These are phyloP conservation scores for Ilyonectria robusta DNA, from an alignment of 2,329 filamentous ascomycete genomes.

Conservation along the genomic window DNA sequence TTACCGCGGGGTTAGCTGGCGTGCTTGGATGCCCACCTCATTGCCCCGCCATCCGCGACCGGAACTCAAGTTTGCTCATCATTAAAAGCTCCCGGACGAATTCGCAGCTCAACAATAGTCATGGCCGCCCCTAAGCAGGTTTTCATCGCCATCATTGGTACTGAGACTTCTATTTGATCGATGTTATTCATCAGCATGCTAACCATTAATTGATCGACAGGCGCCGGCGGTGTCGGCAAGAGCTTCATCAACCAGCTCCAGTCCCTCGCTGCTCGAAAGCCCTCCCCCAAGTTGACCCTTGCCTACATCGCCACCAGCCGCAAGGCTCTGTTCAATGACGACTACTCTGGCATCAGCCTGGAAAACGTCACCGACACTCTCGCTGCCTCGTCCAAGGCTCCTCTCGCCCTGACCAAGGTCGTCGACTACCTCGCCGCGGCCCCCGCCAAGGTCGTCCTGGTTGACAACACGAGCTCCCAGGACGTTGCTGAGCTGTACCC, in stretches of 20 bases:
- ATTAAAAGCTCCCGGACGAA: constrained; percentile 40
- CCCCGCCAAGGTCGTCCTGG: constrained; percentile 83
- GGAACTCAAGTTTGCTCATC: constrained; percentile 49
- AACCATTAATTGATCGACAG: constrained; percentile 61
- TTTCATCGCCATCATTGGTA: constrained; percentile 68
- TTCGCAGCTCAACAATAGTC: constrained; percentile 37
- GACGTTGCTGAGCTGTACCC: constrained; percentile 89
- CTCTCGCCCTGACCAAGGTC: constrained; percentile 78
- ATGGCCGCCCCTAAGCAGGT: constrained; percentile 65
- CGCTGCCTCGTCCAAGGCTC: constrained; percentile 72
- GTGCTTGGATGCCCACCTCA: constrained; percentile 37
- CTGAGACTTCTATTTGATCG: background rate
- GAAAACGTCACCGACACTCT: constrained; percentile 74
- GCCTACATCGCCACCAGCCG: constrained; percentile 90
- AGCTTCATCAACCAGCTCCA: constrained; percentile 89
- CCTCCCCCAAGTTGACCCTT: constrained; percentile 80
- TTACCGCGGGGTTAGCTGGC: constrained; percentile 46
- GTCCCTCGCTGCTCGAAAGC: constrained; percentile 74
- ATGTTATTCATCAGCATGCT: constrained; percentile 15
- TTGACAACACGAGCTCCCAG: constrained; percentile 97
- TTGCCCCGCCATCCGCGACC: constrained; percentile 57
- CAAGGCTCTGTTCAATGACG: constrained; percentile 81
- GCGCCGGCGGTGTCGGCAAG: constrained; percentile 93
- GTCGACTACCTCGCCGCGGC: constrained; percentile 83
- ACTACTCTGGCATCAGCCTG: constrained; percentile 78